Percentiles rank a stretch among this genome's conserved stretches.
These are phyloP conservation scores for Podospora comata DNA, from an alignment of 495 filamentous ascomycete species.

Conservation along the genomic window DNA sequence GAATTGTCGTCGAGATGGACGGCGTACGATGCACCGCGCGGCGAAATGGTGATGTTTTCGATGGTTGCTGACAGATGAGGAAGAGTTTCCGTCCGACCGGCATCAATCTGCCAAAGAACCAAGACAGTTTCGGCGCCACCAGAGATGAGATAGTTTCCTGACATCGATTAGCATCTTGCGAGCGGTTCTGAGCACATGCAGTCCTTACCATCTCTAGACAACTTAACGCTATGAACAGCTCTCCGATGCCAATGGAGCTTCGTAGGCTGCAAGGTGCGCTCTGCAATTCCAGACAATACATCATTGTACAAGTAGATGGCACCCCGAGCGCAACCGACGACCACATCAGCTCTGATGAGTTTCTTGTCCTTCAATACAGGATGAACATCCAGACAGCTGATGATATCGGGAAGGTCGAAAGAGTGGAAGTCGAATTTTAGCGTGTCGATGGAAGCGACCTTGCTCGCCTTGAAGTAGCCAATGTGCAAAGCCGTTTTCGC, in stretches of 20 bases:
- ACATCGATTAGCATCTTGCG: constrained; percentile 1
- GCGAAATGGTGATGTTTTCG: constrained; percentile 77
- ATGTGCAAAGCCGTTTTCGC: constrained; percentile 39
- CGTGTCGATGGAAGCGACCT: constrained; percentile 29
- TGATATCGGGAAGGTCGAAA: constrained; percentile 50
- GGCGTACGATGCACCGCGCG: constrained; percentile 72
- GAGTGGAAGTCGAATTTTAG: constrained; percentile 49
- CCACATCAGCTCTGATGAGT: constrained; percentile 58
- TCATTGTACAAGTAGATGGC: constrained; percentile 76
- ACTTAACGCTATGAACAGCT: constrained; percentile 74
- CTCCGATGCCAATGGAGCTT: constrained; percentile 90
- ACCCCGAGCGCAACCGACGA: constrained; percentile 69
- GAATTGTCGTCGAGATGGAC: constrained; percentile 88
- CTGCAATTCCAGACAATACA: constrained; percentile 56
- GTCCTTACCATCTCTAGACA: constrained; percentile 80
- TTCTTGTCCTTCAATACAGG: constrained; percentile 29
- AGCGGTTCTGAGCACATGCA: neutral
- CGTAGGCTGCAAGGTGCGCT: constrained; percentile 43
- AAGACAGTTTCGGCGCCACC: constrained; percentile 87
- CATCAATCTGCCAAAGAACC: constrained; percentile 94
- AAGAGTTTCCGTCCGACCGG: constrained; percentile 70
- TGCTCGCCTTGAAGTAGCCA: constrained; percentile 32
- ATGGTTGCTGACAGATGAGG: constrained; percentile 85
- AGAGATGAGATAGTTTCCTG: constrained; percentile 94
- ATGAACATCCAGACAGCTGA: constrained; percentile 57